Evolutionary conservation across 1,284 basidiomycete genomes (phyloP).

Genomic region (Leccinum solheimii): DNA sequence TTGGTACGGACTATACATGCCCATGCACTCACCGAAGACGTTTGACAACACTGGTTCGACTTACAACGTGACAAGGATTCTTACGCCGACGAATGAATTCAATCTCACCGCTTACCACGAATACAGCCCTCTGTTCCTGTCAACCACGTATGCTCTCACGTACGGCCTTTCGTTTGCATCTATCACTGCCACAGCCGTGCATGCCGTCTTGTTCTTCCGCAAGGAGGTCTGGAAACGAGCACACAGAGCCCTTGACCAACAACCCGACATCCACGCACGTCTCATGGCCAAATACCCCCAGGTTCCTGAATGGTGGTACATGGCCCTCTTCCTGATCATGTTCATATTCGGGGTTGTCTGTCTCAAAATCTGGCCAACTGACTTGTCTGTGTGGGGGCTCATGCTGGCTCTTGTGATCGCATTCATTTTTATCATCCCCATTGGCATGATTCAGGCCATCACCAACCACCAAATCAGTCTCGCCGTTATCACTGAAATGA

Average conservation of each 20-base stretch:
- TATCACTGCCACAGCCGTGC: conserved; percentile 67
- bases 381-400: conserved; percentile 57
- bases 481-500: conserved; percentile 48
- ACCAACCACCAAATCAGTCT: conserved; percentile 53
- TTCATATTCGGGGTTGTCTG: conserved; percentile 58
- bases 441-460: conserved; percentile 39
- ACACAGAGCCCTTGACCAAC: conserved; percentile 54
- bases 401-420: conserved; percentile 43
- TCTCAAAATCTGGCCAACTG: conserved; percentile 58
- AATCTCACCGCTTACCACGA: conserved; percentile 64
- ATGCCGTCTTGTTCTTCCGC: conserved; percentile 70
- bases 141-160: conserved; percentile 66
- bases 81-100: conserved; percentile 57
- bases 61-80: conserved; percentile 72
- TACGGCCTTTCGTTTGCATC: conserved; percentile 73
- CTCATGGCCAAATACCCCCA: conserved; percentile 72
- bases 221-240: conserved; percentile 59
- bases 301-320: conserved; percentile 75
- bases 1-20: conserved; percentile 62
- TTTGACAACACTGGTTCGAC: conserved; percentile 63
- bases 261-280: conserved; percentile 71
- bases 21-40: conserved; percentile 54
- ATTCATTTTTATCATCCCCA: conserved; percentile 54
- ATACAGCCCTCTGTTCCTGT: conserved; percentile 86
- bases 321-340: conserved; percentile 50